Evolutionary conservation across 1,284 basidiomycete genomes (phyloP).

Genomic region (Pseudozyma tsukubaensis): DNA sequence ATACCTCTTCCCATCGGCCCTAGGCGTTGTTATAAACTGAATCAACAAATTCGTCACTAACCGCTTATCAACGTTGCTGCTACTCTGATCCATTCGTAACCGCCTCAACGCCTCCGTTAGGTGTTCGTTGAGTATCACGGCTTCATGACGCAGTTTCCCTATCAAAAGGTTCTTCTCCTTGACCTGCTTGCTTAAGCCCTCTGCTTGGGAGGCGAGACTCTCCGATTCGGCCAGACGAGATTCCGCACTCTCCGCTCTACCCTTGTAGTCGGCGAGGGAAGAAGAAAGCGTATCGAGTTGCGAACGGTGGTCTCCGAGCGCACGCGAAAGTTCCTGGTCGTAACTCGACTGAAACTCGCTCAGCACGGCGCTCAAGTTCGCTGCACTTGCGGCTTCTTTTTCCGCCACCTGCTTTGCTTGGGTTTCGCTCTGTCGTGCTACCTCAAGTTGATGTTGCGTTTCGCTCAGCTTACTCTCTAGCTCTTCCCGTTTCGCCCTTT

Average conservation of each 20-base stretch:
- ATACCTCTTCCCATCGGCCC: constrained; percentile 92
- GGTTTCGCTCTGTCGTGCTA: constrained; percentile 54
- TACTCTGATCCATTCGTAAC: constrained; percentile 83
- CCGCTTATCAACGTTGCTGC: constrained; percentile 87
- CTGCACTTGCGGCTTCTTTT: constrained; percentile 79
- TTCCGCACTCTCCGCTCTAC: constrained; percentile 86
- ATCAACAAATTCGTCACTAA: constrained; percentile 94
- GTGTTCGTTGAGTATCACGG: constrained; percentile 87
- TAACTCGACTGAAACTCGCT: constrained; percentile 89
- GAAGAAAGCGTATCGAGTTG: constrained; percentile 79
- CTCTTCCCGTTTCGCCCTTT: constrained; percentile 58
- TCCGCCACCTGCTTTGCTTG: constrained; percentile 75
- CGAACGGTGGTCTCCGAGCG: constrained; percentile 82
- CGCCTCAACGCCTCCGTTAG: constrained; percentile 95
- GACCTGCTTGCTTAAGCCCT: constrained; percentile 77
- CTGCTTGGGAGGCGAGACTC: constrained; percentile 4
- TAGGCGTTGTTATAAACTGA: constrained; percentile 88
- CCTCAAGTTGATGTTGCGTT: constrained; percentile 66
- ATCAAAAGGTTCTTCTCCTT: constrained; percentile 94
- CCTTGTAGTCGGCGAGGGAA: constrained; percentile 84
- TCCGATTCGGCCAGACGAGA: neutral
- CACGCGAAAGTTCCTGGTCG: constrained; percentile 75
- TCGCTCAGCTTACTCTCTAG: constrained; percentile 78
- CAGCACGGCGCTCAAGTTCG: constrained; percentile 89
- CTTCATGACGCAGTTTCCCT: constrained; percentile 92